These are phyloP conservation scores for Pneumocystis oryctolagi DNA, from an alignment of 1,139 yeast species.

Conservation along the genomic window DNA sequence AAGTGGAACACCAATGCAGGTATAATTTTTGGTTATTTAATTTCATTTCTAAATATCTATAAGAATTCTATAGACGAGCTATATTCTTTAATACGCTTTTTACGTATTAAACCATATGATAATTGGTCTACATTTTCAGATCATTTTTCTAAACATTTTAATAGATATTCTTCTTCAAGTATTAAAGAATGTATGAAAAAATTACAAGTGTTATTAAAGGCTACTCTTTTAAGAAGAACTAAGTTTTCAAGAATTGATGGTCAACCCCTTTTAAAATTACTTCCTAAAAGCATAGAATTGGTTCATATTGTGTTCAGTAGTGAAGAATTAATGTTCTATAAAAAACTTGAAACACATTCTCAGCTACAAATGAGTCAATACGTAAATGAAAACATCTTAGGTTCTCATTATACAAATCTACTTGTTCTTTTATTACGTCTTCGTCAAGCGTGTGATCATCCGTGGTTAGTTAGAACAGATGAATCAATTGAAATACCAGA, in stretches of 20 bases:
- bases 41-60: neutral
- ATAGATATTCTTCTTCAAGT: conserved; percentile 37
- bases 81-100: conserved; percentile 57
- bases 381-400: conserved; percentile 25
- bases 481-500: conserved; percentile 23
- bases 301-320: conserved; percentile 38
- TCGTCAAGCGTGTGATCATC: conserved; percentile 85
- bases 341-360: conserved; percentile 42
- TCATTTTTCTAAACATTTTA: conserved; percentile 67
- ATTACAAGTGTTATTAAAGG: conserved; percentile 67
- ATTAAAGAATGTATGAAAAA: conserved; percentile 35
- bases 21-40: neutral
- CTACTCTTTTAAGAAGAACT: conserved; percentile 67
- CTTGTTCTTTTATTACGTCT: conserved; percentile 61
- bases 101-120: conserved; percentile 75
- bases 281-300: conserved; percentile 42
- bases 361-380: conserved; percentile 42
- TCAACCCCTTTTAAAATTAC: conserved; percentile 50
- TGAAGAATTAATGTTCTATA: conserved; percentile 43
- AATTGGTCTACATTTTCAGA: conserved; percentile 76
- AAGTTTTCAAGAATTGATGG: conserved; percentile 59
- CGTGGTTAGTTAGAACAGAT: conserved; percentile 57
- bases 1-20: conserved; percentile 83
- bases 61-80: conserved; percentile 66
- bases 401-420: conserved; percentile 36